Conservation (phyloP, 2,329 filamentous ascomycete species). For the Stachybotrys chartarum region DNA sequence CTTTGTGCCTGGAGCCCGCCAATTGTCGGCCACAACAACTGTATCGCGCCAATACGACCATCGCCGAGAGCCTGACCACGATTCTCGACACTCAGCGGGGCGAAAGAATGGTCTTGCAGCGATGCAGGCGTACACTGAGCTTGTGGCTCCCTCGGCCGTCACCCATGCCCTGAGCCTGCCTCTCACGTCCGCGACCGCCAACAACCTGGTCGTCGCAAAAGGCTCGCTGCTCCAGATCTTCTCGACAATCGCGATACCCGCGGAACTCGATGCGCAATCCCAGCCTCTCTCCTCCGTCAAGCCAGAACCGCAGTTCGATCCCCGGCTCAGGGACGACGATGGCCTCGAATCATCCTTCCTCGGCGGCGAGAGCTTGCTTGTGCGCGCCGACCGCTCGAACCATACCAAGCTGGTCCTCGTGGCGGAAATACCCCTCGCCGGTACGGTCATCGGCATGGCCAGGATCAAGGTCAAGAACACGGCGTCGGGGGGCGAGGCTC, state of each 20-base stretch:
- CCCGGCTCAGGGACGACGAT: constrained; percentile 51
- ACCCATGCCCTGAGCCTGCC: constrained; percentile 77
- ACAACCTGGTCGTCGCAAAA: constrained; percentile 86
- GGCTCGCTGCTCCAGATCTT: constrained; percentile 92
- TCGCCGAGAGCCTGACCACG: no score
- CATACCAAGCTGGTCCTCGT: constrained; percentile 77
- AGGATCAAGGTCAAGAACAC: constrained; percentile 67
- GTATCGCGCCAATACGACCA: no score
- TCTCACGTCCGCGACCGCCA: constrained; percentile 67
- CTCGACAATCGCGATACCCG: constrained; percentile 58
- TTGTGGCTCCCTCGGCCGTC: constrained; percentile 89
- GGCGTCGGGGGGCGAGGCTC: constrained; percentile 73
- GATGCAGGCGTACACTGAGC: constrained; percentile 98
- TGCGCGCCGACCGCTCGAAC: constrained; percentile 55
- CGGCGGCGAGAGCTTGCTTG: constrained; percentile 52
- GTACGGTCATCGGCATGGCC: constrained; percentile 76
- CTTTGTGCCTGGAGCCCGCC: no score
- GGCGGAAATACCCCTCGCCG: constrained; percentile 75
- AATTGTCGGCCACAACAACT: no score
- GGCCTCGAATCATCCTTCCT: constrained; percentile 61
- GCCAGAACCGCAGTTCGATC: constrained; percentile 40
- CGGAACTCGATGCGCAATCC: constrained; percentile 49
- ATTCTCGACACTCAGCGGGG: constrained; percentile 1
- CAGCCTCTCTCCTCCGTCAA: constrained; percentile 28
- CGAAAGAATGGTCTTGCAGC: constrained; percentile 27